A percentile compares a stretch with the other conserved stretches of the same genome.
These are phyloP conservation scores for Mrakia frigida DNA, from an alignment of 768 basidiomycete species.

Conservation along the genomic window DNA sequence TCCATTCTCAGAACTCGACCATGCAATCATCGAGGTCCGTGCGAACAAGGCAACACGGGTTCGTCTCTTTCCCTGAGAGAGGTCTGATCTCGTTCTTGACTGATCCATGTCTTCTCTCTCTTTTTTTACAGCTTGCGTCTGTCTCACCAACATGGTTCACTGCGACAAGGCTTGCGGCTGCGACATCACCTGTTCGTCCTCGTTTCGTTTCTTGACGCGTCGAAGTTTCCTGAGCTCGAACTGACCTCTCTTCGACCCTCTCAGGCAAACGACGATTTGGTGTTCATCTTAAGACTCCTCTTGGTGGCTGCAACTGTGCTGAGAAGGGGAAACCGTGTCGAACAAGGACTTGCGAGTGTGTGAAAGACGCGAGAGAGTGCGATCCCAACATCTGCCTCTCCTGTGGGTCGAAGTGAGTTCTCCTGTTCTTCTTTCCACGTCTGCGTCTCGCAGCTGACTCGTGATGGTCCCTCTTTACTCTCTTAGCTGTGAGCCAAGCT, in stretches of 20 bases:
- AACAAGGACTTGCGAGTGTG: slow-evolving; percentile 14
- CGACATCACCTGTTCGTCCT: neutral
- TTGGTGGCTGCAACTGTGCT: slow-evolving; percentile 3
- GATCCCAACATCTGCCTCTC: slow-evolving; percentile 25
- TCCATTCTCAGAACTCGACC: slow-evolving; percentile 21
- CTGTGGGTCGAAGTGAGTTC: slow-evolving; percentile 15
- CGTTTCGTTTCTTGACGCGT: neutral
- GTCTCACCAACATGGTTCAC: slow-evolving; percentile 9
- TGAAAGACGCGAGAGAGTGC: slow-evolving; percentile 17
- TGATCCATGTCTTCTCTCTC: neutral
- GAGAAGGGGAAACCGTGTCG: neutral
- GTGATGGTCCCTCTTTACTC: neutral
- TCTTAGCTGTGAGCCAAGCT: neutral
- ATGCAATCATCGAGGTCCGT: slow-evolving; percentile 26
- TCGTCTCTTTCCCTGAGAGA: neutral
- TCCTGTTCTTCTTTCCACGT: neutral
- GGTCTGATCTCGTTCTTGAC: neutral
- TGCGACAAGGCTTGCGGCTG: slow-evolving; percentile 22
- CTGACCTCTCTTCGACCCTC: neutral
- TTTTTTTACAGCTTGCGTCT: slow-evolving; percentile 12
- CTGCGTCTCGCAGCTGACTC: neutral
- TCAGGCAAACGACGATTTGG: slow-evolving; percentile 10
- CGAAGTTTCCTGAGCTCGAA: too few relatives aligned
- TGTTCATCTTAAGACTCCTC: neutral
- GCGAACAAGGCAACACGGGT: neutral